Evolutionary conservation across 208 protist genomes (phyloP).

Genomic region (Phytomonas sp.): DNA sequence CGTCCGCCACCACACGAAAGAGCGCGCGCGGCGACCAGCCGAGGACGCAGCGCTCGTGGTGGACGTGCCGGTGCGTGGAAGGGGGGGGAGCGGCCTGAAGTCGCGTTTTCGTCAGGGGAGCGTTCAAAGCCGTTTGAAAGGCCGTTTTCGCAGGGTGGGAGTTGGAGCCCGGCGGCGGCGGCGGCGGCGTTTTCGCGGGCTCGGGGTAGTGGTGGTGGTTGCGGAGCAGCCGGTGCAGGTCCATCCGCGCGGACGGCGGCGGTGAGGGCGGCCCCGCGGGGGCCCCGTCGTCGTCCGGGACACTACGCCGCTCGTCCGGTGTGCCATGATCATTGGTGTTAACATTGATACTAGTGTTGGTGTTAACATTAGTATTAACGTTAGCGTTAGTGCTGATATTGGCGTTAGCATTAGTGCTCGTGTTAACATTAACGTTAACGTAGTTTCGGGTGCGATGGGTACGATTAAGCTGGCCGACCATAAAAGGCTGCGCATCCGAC

Average conservation of each 20-base stretch:
- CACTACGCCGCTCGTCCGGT: not conserved
- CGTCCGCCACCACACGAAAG: constrained; percentile 69
- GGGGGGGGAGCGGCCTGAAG: too few relatives aligned
- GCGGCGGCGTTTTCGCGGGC: not conserved
- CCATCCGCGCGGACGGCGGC: constrained; percentile 11
- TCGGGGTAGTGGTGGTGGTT: constrained; percentile 1
- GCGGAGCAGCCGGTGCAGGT: constrained; percentile 12
- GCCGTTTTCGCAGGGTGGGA: not conserved
- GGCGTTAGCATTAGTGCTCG: not conserved
- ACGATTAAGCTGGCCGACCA: constrained; percentile 25
- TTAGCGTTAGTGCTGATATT: constrained; percentile 9
- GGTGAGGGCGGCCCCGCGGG: not conserved
- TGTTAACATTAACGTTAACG: constrained; percentile 22
- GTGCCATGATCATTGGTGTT: not conserved
- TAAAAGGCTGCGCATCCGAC: constrained; percentile 48
- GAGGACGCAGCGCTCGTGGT: constrained; percentile 69
- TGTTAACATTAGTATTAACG: constrained; percentile 22
- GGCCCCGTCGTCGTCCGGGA: too few relatives aligned
- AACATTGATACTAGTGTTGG: too few relatives aligned
- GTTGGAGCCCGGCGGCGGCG: not conserved
- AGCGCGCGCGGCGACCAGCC: constrained; percentile 64
- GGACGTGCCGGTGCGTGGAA: constrained; percentile 21
- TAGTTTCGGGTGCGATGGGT: constrained; percentile 25
- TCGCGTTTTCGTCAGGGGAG: too few relatives aligned
- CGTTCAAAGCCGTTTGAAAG: too few relatives aligned